Base-by-base conservation (phyloP, 2,329 filamentous ascomycete genomes). In the Penicillium brasilianum region DNA sequence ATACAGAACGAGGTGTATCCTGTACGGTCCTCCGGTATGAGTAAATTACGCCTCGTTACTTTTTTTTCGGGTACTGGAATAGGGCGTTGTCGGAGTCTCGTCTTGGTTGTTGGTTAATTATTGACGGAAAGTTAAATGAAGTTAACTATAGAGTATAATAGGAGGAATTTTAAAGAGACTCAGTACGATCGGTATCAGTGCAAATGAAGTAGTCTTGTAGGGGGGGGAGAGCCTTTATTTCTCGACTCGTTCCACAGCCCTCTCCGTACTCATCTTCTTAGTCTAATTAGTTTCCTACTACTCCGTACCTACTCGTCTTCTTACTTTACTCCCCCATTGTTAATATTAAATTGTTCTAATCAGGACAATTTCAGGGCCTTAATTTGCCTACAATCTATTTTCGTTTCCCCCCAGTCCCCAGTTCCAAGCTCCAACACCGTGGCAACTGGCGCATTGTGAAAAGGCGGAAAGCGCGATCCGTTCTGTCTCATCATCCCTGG, bases 21-120 rank as follows among this genome's bases (percentile, higher is more conserved):
- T 43, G 28, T 18, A 51, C 28, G 20, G 54, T 58, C 58, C 30
- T 34, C 48, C 20, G 30, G 30, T 25, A 34, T 37, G 49, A 11
- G n/a, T 54, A 67, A 62, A 68, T 67, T 68, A 68, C 66, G 60
- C 66, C 46, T 63, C 58, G 25, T 36, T 56, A n/a, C n/a, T n/a
- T 25, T 36, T 56, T 46, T 56, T 46, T 46, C 32, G 41, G 53
- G 41, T 36, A n/a, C 20, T 28, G 32, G 50, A 53, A 18, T n/a
- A 53, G 50, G 36, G 50, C 28, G 30, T 37, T 22, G 49, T 54
- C 36, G 52, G 32, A 54, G 52, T 34, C 48, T 46, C 11, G 14
- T 8, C 3, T 49, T 28, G 16, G 46, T 49, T 25, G 5, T 32
- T 44, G 10, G 3, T 25, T 44, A 39, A 39, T 8, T n/a, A n/a